Evolutionary conservation across 2,329 filamentous ascomycete genomes (phyloP).

Genomic region (Nannizziopsis arthrosporioides): DNA sequence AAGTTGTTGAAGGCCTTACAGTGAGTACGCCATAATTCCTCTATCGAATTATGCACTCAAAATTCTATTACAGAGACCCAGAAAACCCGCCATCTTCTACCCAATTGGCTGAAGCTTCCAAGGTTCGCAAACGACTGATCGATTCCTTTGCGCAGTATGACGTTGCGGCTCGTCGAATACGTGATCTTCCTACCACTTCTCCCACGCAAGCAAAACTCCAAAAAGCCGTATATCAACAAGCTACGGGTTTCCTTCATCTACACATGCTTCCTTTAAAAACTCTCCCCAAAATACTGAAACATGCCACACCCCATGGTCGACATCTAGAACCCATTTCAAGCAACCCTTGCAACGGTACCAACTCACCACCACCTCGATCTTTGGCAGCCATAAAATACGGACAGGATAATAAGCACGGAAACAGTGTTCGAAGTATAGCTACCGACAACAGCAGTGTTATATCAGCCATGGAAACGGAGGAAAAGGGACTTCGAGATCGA

Average conservation of each 20-base stretch:
- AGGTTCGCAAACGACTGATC: slow-evolving; percentile 77
- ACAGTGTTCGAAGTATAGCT: slow-evolving; percentile 41
- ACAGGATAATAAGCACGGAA: slow-evolving; percentile 33
- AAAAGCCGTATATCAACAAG: slow-evolving; percentile 68
- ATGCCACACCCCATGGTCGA: slow-evolving; percentile 44
- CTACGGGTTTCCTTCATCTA: slow-evolving; percentile 70
- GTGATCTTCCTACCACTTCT: slow-evolving; percentile 63
- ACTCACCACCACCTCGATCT: slow-evolving; percentile 27
- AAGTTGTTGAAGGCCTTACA: slow-evolving; percentile 62
- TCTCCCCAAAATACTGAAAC: slow-evolving; percentile 55
- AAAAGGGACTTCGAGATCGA: slow-evolving; percentile 67
- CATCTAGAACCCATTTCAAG: slow-evolving; percentile 20
- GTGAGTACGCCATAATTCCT: slow-evolving; percentile 23
- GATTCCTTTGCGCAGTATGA: slow-evolving; percentile 87
- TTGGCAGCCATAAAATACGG: slow-evolving; percentile 49
- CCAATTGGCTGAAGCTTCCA: slow-evolving; percentile 74
- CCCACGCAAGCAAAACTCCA: slow-evolving; percentile 64
- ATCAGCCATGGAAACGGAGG: slow-evolving; percentile 64
- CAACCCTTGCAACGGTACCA: slow-evolving; percentile 18
- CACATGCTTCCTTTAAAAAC: slow-evolving; percentile 83
- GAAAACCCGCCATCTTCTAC: slow-evolving; percentile 52
- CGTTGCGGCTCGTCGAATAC: slow-evolving; percentile 63
- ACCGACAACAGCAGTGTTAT: slow-evolving; percentile 46
- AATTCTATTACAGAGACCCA: slow-evolving; percentile 40
- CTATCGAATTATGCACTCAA: not conserved